A percentile compares a stretch with the other conserved stretches of the same genome.
Evolutionary conservation across 768 basidiomycete genomes (phyloP).

Genomic region (Strobilomyces dryophilus): DNA sequence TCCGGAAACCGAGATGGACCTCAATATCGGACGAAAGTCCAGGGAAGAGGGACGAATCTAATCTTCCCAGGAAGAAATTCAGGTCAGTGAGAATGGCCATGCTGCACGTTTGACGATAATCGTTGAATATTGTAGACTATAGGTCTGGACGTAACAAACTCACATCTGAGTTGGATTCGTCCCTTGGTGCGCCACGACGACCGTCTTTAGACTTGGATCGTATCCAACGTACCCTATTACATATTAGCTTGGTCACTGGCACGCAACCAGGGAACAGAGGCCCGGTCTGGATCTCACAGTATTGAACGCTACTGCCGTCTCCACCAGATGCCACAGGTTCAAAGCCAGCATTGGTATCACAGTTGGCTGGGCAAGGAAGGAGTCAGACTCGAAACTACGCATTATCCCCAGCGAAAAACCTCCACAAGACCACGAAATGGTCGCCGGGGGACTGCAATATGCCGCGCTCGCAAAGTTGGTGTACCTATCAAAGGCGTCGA

Average conservation of each 20-base stretch:
- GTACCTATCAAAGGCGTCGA: conserved; percentile 42
- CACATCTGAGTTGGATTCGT: conserved; percentile 28
- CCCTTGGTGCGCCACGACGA: conserved; percentile 38
- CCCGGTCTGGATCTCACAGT: conserved; percentile 34
- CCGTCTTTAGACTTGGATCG: conserved; percentile 34
- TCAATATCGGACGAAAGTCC: conserved; percentile 37
- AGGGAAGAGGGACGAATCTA: conserved; percentile 44
- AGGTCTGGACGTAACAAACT: conserved; percentile 39
- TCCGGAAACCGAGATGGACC: conserved; percentile 44
- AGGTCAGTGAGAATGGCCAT: conserved; percentile 37
- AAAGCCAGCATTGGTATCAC: conserved; percentile 45
- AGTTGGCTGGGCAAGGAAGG: conserved; percentile 33
- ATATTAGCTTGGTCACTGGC: background rate
- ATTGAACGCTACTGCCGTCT: conserved; percentile 39
- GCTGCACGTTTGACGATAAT: background rate
- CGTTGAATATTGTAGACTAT: conserved; percentile 4
- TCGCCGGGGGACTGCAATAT: conserved; percentile 39
- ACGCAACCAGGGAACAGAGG: background rate
- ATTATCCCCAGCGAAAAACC: conserved; percentile 22
- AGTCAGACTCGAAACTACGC: background rate
- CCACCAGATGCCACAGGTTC: conserved; percentile 46
- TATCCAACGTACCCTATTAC: conserved; percentile 50
- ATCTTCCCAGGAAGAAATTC: conserved; percentile 25
- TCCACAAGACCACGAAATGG: conserved; percentile 50
- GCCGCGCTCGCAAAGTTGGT: conserved; percentile 46